Evolutionary conservation across 306 rosid species (phyloP), one percentile per base, ranked within the genome.

Genomic region (Rosa persica): DNA sequence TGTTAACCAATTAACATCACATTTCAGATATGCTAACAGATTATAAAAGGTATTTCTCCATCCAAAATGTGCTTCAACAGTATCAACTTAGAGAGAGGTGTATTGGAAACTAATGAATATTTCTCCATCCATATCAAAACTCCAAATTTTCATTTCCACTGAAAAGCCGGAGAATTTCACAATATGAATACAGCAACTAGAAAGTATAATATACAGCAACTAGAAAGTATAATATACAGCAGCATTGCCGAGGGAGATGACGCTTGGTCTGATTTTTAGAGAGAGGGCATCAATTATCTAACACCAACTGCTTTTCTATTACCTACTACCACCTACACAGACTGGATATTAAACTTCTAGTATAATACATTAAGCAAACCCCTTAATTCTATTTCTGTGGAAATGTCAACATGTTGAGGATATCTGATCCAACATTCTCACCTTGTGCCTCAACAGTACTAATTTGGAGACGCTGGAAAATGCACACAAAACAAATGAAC

Each of bases 321-420:
- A 5, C 20, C 40, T 0, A 40, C 39, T 2, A 30, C 36, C 36
- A 55, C 55, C 55, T 58, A 13, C 67, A 30, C 19, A 61, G 10
- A 62, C 1, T 58, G 23, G 7, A 10, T 27, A 62, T 30, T 25
- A n/a, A 11, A 60, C 27, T 60, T 23, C 68, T 62, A 27, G 42
- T 5, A 61, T 12, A 13, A 12, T 62, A 13, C 42, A 30, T 5
- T 39, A 68, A 9, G 30, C 23, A 78, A 70, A 36, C 57, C 49
- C 60, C 38, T 10, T 73, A 22, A 8, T 72, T 49, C 20, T 9
- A 39, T 12, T 64, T 73, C 57, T 39, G 44, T 49, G 12, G 39
- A 73, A 49, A 71, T 71, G 22, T 4, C 49, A 64, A 48, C 78
- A 72, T 40, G n/a, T n/a, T n/a, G n/a, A n/a, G n/a, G n/a, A n/a